Evolutionary conservation across 768 basidiomycete genomes (phyloP).

Genomic region (Pleurotus citrinopileatus): DNA sequence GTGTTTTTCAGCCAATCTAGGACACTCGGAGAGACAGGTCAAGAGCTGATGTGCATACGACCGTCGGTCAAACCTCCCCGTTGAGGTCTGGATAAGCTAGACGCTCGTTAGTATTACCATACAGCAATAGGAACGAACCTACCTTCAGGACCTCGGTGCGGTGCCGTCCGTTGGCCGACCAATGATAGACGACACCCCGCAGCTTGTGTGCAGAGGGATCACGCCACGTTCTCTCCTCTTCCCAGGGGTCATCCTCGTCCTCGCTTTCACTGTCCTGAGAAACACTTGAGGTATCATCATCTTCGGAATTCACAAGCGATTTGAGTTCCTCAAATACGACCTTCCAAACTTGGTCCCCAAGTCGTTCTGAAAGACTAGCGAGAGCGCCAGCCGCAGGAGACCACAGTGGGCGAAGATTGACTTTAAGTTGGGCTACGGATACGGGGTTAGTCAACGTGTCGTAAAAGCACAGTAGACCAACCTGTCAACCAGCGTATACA

Average conservation of each 20-base stretch:
- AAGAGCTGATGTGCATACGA: constrained; percentile 86
- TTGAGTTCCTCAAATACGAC: constrained; percentile 65
- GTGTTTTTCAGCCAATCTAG: constrained; percentile 79
- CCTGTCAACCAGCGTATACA: constrained; percentile 73
- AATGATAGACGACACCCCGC: constrained; percentile 43
- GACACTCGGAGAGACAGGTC: constrained; percentile 60
- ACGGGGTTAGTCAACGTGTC: constrained; percentile 1
- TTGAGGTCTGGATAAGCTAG: constrained; percentile 15
- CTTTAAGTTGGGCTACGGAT: constrained; percentile 74
- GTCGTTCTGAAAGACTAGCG: constrained; percentile 46
- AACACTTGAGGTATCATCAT: constrained; percentile 1
- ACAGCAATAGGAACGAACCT: constrained; percentile 20
- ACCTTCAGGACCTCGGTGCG: constrained; percentile 32
- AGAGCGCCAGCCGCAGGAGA: constrained; percentile 73
- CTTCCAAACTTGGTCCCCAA: constrained; percentile 71
- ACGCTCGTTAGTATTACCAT: not conserved
- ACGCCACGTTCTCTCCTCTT: constrained; percentile 76
- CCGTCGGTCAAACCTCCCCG: constrained; percentile 65
- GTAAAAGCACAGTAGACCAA: constrained; percentile 26
- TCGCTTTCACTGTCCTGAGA: constrained; percentile 13
- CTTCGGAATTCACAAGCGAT: constrained; percentile 20
- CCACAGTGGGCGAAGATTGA: constrained; percentile 91
- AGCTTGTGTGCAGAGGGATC: constrained; percentile 71
- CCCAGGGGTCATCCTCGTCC: constrained; percentile 40
- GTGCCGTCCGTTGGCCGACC: constrained; percentile 36